Evolutionary conservation across 2,329 filamentous ascomycete genomes (phyloP), one percentile per base, ranked within the genome.

Genomic region (Fusarium humuli): DNA sequence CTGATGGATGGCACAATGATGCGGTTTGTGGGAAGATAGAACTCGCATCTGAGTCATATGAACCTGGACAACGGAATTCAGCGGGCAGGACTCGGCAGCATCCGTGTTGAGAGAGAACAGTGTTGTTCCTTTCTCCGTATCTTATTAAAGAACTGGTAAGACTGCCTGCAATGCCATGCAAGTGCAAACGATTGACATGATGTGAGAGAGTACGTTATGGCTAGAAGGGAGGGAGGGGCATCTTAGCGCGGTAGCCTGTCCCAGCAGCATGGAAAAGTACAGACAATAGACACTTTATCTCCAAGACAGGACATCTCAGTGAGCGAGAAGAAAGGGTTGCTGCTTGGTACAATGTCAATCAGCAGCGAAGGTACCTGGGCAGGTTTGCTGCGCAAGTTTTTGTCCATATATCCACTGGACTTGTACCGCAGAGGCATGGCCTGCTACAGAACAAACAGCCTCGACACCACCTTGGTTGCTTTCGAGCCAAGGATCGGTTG

Each of bases 201-300:
- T 13, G 27, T 52, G 25, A 20, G 34, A 37, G 34, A 37, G 16
- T 37, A 37, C 34, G 18, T 18, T n/a, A 48, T 37, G 32, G 30
- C 10, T 18, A 27, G 29, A 16, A 40, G 53, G 50, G 34, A 47
- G 32, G 32, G 42, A 47, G 32, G 32, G 34, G 57, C 23, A 59
- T 54, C 54, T 65, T 58, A 58, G 57, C 49, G 66, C 41, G 44
- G 48, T 44, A 55, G 53, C 63, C 55, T 49, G 69, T 72, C 71
- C 72, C 72, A 71, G 69, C 57, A 54, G 67, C 49, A 58, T 70
- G 71, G 71, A 57, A 69, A 73, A 61, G 47, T 37, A 46, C 50
- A 40, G 23, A 41, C 18, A 25, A 52, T 41, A 52, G 49, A 34
- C 18, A 52, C 32, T 18, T 37, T 18, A 37, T 37, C 32, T 40